phyloP scores from a whole-genome alignment of 2,329 filamentous ascomycete species.

The Microdochium bolleyi region DNA sequence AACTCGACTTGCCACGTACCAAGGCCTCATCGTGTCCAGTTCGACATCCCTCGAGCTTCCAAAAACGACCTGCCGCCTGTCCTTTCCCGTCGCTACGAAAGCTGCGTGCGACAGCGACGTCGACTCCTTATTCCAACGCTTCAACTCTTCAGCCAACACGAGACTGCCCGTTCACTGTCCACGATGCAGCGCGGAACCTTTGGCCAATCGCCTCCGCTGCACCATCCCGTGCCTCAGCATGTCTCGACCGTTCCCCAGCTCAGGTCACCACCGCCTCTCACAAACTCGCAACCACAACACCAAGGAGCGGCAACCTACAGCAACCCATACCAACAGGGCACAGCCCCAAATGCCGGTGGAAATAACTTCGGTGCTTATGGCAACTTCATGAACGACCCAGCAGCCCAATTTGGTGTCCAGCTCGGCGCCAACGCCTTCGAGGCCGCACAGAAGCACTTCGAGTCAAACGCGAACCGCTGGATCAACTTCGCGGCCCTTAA shows the following conservation, averaged over 20 bases:
- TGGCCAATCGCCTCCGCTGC: slow-evolving; percentile 83
- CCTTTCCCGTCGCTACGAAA: too few relatives aligned
- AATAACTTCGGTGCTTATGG: slow-evolving; percentile 68
- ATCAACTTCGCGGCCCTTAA: slow-evolving; percentile 90
- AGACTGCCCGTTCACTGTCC: slow-evolving; percentile 3
- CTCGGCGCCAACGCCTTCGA: slow-evolving; percentile 87
- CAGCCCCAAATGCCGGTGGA: slow-evolving; percentile 31
- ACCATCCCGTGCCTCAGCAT: slow-evolving; percentile 96
- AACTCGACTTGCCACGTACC: background rate
- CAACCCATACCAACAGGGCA: slow-evolving; percentile 65
- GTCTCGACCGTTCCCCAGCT: slow-evolving; percentile 97
- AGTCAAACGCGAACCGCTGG: slow-evolving; percentile 80
- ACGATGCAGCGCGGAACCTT: slow-evolving; percentile 83
- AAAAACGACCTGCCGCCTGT: background rate
- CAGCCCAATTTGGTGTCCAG: slow-evolving; percentile 90
- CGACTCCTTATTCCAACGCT: background rate
- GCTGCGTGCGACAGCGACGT: too few relatives aligned
- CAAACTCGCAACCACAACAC: slow-evolving; percentile 59
- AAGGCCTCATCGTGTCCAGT: background rate
- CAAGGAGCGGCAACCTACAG: slow-evolving; percentile 53
- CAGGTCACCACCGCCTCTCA: slow-evolving; percentile 82
- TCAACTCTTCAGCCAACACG: background rate
- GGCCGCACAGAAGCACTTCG: slow-evolving; percentile 88
- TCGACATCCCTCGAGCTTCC: background rate
- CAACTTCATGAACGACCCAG: slow-evolving; percentile 92